Conservation (phyloP, 2,329 filamentous ascomycete genomes). For the Aspergillus brasiliensis region DNA sequence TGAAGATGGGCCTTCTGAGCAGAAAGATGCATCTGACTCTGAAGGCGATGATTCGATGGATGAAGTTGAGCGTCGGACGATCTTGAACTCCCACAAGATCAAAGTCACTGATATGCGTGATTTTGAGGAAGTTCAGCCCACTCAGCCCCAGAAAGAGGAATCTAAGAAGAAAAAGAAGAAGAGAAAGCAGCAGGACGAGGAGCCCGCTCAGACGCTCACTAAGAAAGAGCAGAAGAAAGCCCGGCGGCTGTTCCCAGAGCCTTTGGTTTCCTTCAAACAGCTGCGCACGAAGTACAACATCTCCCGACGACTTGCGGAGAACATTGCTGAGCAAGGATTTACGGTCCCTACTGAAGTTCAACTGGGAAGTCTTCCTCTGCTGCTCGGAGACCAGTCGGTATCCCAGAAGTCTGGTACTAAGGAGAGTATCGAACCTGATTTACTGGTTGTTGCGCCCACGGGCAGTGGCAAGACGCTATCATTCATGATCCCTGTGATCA, state of each 20-base stretch:
- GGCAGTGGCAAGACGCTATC: slow-evolving; percentile 96
- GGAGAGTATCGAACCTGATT: slow-evolving; percentile 60
- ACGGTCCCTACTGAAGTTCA: slow-evolving; percentile 90
- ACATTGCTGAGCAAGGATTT: slow-evolving; percentile 83
- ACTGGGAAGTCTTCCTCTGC: slow-evolving; percentile 77
- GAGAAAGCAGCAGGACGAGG: slow-evolving; percentile 50
- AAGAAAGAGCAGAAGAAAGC: slow-evolving; percentile 54
- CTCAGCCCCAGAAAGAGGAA: slow-evolving; percentile 31
- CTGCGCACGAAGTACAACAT: slow-evolving; percentile 72
- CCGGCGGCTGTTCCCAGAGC: slow-evolving; percentile 71
- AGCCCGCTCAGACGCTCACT: slow-evolving; percentile 38
- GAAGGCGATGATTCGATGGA: slow-evolving; percentile 50
- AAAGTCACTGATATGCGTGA: slow-evolving; percentile 77
- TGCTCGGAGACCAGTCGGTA: slow-evolving; percentile 60
- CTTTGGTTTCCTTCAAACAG: slow-evolving; percentile 74
- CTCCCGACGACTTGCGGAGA: slow-evolving; percentile 71
- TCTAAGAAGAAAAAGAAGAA: slow-evolving; percentile 59
- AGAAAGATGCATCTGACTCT: slow-evolving; percentile 26
- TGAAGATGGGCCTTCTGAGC: slow-evolving; percentile 17
- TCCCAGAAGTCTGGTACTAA: slow-evolving; percentile 33
- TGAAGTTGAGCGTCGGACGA: slow-evolving; percentile 70
- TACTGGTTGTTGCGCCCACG: slow-evolving; percentile 88
- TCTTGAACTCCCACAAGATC: slow-evolving; percentile 77
- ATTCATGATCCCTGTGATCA: slow-evolving; percentile 84
- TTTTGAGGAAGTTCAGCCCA: slow-evolving; percentile 37